phyloP scores from a whole-genome alignment of 2,329 filamentous ascomycete species.

The Ceratocystis alfenasii region DNA sequence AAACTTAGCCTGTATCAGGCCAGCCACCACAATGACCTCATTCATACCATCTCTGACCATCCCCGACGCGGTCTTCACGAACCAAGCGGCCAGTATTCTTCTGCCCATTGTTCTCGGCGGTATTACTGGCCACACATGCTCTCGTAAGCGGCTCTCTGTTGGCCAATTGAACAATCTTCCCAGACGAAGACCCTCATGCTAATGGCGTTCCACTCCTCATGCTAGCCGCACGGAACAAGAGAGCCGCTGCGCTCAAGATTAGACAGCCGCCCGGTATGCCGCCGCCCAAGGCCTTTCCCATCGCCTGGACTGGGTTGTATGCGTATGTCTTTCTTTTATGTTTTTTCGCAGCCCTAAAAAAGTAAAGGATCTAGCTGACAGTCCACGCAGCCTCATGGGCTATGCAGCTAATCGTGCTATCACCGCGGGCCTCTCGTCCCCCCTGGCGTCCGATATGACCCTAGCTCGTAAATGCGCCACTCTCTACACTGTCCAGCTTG shows the following conservation, averaged over 20 bases:
- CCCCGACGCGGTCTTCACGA: slow-evolving; percentile 57
- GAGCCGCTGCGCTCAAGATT: slow-evolving; percentile 33
- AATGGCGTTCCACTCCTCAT: slow-evolving; percentile 25
- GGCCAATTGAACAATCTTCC: background rate
- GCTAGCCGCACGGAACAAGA: slow-evolving; percentile 50
- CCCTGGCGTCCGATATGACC: slow-evolving; percentile 36
- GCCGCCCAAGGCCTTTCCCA: slow-evolving; percentile 50
- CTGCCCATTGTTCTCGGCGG: slow-evolving; percentile 63
- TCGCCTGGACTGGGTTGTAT: slow-evolving; percentile 56
- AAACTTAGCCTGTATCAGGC: background rate
- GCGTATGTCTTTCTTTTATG: slow-evolving; percentile 30
- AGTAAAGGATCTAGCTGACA: background rate
- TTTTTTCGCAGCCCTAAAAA: background rate
- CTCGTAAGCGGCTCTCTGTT: slow-evolving; percentile 38
- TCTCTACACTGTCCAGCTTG: slow-evolving; percentile 76
- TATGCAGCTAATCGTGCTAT: slow-evolving; percentile 76
- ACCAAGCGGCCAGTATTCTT: slow-evolving; percentile 60
- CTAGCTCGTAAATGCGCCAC: slow-evolving; percentile 58
- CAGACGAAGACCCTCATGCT: slow-evolving; percentile 18
- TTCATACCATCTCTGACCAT: slow-evolving; percentile 68
- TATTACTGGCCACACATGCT: slow-evolving; percentile 56
- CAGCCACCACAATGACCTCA: slow-evolving; percentile 52
- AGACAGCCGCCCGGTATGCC: slow-evolving; percentile 56
- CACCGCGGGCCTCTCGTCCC: slow-evolving; percentile 44
- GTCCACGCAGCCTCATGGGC: slow-evolving; percentile 53